Evolutionary conservation across 169 alveolate genomes (phyloP).

Genomic region (Cryptosporidium ryanae): DNA sequence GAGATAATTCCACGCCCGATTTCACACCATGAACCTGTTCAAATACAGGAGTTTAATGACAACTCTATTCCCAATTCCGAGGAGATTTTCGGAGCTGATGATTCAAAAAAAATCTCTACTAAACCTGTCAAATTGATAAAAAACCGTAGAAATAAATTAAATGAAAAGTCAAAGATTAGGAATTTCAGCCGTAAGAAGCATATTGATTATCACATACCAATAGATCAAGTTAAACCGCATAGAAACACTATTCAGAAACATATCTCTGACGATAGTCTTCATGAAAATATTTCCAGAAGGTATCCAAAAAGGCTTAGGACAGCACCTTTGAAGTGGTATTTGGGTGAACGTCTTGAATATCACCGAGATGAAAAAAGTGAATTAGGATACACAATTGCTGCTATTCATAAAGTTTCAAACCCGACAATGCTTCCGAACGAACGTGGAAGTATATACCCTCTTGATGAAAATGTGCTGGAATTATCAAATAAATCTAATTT

Average conservation of each 20-base stretch:
- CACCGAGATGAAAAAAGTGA: constrained; percentile 70
- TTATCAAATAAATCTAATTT: neutral
- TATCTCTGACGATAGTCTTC: neutral
- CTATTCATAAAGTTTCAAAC: constrained; percentile 68
- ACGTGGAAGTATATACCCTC: constrained; percentile 66
- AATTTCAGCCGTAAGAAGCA: constrained; percentile 24
- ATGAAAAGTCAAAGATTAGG: neutral
- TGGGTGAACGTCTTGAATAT: constrained; percentile 71
- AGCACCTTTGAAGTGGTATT: constrained; percentile 69
- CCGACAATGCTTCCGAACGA: constrained; percentile 73
- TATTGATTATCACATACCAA: constrained; percentile 66
- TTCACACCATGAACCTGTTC: neutral
- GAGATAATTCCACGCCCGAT: constrained; percentile 42
- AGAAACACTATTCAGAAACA: neutral
- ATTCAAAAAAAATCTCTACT: no score
- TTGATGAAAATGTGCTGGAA: neutral
- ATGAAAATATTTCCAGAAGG: constrained; percentile 23
- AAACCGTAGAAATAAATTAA: neutral
- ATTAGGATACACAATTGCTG: constrained; percentile 70
- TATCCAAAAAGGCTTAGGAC: constrained; percentile 69
- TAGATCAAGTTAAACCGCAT: constrained; percentile 65
- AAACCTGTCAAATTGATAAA: neutral
- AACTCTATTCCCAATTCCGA: no score
- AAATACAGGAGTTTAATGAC: no score
- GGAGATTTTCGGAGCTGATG: no score